Conservation (phyloP, 371 early-diverging fungal species). For the Mucor lusitanicus region DNA sequence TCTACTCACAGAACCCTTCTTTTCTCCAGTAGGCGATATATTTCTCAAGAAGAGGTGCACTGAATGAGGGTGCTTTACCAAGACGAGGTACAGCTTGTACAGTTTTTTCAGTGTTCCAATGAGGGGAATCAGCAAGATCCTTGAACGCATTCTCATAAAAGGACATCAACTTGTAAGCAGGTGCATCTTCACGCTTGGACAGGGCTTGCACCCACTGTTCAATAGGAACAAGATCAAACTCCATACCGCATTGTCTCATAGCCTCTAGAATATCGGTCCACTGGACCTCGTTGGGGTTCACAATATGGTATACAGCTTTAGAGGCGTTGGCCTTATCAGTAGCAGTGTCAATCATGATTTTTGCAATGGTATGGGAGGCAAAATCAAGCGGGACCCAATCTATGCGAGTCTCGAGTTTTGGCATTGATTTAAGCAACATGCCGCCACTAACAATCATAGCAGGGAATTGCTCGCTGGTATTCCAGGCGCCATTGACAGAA, state of each 20-base stretch:
- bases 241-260: slow-evolving; percentile 29
- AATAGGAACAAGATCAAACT: slow-evolving; percentile 27
- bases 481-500: slow-evolving; percentile 44
- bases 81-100: too few relatives aligned
- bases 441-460: slow-evolving; percentile 43
- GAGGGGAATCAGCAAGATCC: slow-evolving; percentile 19
- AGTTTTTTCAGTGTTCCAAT: slow-evolving; percentile 21
- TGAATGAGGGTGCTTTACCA: too few relatives aligned
- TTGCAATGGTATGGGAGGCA: slow-evolving; percentile 29
- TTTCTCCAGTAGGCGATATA: background rate
- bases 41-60: background rate
- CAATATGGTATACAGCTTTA: slow-evolving; percentile 33
- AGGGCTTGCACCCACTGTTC: slow-evolving; percentile 27
- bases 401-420: slow-evolving; percentile 18
- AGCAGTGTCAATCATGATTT: slow-evolving; percentile 34
- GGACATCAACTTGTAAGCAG: slow-evolving; percentile 31
- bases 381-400: slow-evolving; percentile 46
- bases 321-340: background rate
- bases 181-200: slow-evolving; percentile 25
- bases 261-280: slow-evolving; percentile 31
- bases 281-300: slow-evolving; percentile 23
- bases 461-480: slow-evolving; percentile 39
- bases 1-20: too few relatives aligned
- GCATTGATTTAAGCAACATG: slow-evolving; percentile 31
- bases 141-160: slow-evolving; percentile 26